Evolutionary conservation across 768 basidiomycete genomes (phyloP), one percentile per base, ranked within the genome.

Genomic region (Pleurotus sapidus): DNA sequence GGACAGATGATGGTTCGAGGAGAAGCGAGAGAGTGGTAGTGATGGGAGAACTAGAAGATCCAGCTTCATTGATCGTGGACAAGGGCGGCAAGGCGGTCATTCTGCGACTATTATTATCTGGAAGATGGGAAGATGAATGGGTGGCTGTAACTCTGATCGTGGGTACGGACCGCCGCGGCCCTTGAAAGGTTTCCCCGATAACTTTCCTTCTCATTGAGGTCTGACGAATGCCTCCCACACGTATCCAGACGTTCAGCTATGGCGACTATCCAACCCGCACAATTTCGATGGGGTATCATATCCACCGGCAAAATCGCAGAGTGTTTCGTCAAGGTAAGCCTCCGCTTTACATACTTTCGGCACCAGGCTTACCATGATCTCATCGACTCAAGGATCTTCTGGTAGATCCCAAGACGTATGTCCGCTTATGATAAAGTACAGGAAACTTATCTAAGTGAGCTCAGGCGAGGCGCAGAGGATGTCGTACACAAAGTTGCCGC

Each of bases 251-350:
- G 42, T 20, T 6, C 18, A 42, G 23, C 25, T 27, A 77, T 76
- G 74, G 60, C 72, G 46, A 60, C 59, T 30, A 61, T 60, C 15
- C 70, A 72, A 60, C 74, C 76, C 1, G 71, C 77, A 47, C 74
- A 73, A 15, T 69, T 93, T 55, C 83, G 83, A 56, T 94, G 93
- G 93, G 93, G 93, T 15, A 90, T 95, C 61, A 88, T 96, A 60
- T 90, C 91, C 11, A 93, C 92, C 1, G 91, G 91, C 27, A 66
- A 68, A 17, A 95, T 94, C 57, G 84, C 91, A 7, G 74, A 74
- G 27, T 69, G 67, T 9, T 95, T 94, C 67, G 80, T 84, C 9
- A 83, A 82, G 76, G 91, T 89, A 58, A 57, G 72, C 46, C 2
- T 8, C 38, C 43, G 46, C 49, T 17, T 48, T 49, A 17, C 9